Conservation (phyloP, 345 rosid species). For the Salix udensis region DNA sequence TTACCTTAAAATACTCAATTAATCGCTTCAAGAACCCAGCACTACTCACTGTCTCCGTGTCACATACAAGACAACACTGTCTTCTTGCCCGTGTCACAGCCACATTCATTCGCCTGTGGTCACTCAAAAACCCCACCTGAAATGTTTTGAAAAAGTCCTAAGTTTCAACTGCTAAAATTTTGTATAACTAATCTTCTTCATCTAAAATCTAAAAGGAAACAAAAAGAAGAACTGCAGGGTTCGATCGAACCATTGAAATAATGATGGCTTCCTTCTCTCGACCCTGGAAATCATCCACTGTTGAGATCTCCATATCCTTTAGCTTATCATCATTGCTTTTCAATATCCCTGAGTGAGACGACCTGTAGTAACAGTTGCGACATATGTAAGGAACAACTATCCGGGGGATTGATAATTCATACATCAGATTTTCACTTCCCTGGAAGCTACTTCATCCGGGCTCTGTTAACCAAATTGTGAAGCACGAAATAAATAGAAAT, state of each 20-base stretch:
- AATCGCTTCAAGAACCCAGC: conserved; percentile 71
- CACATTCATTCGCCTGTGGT: conserved; percentile 84
- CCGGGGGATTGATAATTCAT: neutral
- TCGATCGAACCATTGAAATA: conserved; percentile 94
- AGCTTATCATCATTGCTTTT: conserved; percentile 68
- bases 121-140: conserved; percentile 85
- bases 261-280: conserved; percentile 94
- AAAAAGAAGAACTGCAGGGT: conserved; percentile 7
- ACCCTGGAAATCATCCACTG: conserved; percentile 98
- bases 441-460: neutral
- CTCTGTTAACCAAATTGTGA: neutral
- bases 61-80: conserved; percentile 86
- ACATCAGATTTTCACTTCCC: neutral
- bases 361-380: conserved; percentile 41
- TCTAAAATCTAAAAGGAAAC: neutral
- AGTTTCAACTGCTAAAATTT: conserved; percentile 4
- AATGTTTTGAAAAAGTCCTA: conserved; percentile 4
- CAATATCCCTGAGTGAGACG: conserved; percentile 62
- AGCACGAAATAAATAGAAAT: conserved; percentile 1
- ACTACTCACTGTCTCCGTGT: conserved; percentile 75
- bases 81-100: conserved; percentile 94
- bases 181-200: neutral
- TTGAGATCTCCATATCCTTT: conserved; percentile 79
- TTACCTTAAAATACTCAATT: conserved; percentile 70
- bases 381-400: conserved; percentile 11